phyloP scores from a whole-genome alignment of 1,284 basidiomycete genomes.

The Trametes pubescens region DNA sequence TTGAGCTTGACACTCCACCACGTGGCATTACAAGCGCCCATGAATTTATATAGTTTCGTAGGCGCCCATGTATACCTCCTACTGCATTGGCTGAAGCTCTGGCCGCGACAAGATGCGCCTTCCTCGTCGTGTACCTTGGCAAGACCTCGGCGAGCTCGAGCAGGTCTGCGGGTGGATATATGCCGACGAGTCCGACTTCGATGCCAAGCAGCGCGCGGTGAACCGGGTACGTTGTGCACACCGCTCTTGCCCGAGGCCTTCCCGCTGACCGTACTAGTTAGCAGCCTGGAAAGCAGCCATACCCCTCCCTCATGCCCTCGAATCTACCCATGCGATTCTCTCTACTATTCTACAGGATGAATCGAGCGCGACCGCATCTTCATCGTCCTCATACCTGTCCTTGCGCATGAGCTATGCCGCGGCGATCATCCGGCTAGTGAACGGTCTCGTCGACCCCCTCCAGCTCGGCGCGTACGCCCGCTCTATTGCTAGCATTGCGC shows the following conservation, averaged over 20 bases:
- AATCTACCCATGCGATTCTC: slow-evolving; percentile 75
- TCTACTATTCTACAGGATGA: slow-evolving; percentile 65
- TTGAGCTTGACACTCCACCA: too few relatives aligned
- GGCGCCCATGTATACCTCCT: background rate
- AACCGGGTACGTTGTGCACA: slow-evolving; percentile 64
- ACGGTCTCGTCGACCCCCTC: slow-evolving; percentile 93
- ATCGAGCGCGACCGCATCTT: slow-evolving; percentile 9
- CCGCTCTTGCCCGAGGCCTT: slow-evolving; percentile 16
- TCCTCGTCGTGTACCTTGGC: slow-evolving; percentile 88
- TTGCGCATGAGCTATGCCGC: slow-evolving; percentile 77
- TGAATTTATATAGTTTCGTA: background rate
- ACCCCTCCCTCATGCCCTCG: slow-evolving; percentile 76
- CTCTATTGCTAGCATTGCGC: slow-evolving; percentile 89
- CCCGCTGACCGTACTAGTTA: slow-evolving; percentile 55
- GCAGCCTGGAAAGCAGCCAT: slow-evolving; percentile 80
- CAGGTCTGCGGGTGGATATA: slow-evolving; percentile 87
- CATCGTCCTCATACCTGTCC: slow-evolving; percentile 51
- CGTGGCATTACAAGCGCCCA: background rate
- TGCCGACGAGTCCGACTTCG: slow-evolving; percentile 66
- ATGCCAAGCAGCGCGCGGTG: slow-evolving; percentile 68
- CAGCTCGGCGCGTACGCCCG: slow-evolving; percentile 90
- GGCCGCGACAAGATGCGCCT: slow-evolving; percentile 62
- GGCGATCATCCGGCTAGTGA: slow-evolving; percentile 90
- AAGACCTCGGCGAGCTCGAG: slow-evolving; percentile 76
- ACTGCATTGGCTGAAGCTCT: background rate